Conservation (phyloP, 108 stramenopile genomes). For the Seminavis robusta region DNA sequence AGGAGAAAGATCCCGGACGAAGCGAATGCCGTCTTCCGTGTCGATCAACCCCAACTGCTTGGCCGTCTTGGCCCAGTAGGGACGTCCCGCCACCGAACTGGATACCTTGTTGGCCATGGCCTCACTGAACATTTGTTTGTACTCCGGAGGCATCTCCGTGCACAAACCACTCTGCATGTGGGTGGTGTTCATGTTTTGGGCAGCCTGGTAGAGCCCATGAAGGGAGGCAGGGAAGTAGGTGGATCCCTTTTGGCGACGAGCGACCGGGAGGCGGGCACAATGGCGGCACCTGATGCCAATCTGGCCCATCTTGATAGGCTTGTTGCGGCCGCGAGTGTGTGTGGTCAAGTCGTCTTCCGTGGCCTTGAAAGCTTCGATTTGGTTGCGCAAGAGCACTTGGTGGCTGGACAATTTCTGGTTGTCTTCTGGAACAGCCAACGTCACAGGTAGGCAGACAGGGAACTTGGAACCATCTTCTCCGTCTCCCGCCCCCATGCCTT, state of each 20-base stretch:
- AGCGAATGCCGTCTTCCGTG: slow-evolving; percentile 51
- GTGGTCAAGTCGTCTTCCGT: slow-evolving; percentile 13
- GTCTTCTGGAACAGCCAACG: slow-evolving; percentile 6
- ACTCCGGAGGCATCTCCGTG: slow-evolving; percentile 47
- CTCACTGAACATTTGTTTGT: slow-evolving; percentile 47
- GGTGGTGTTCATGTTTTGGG: slow-evolving; percentile 80
- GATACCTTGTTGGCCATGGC: slow-evolving; percentile 17
- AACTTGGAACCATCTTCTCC: too few species aligned
- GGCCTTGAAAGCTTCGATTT: slow-evolving; percentile 15
- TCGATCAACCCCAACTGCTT: slow-evolving; percentile 65
- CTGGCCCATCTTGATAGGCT: slow-evolving; percentile 48
- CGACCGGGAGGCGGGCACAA: slow-evolving; percentile 55
- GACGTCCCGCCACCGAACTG: slow-evolving; percentile 54
- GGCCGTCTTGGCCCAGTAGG: slow-evolving; percentile 71
- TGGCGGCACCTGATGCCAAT: slow-evolving; percentile 77
- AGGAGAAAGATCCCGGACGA: slow-evolving; percentile 12
- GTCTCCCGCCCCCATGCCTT: too few species aligned
- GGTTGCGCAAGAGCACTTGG: slow-evolving; percentile 3
- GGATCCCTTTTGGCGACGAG: slow-evolving; percentile 61
- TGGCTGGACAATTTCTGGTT: background rate
- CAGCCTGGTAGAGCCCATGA: slow-evolving; percentile 77
- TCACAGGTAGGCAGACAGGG: background rate
- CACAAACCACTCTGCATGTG: slow-evolving; percentile 68
- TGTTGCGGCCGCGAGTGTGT: slow-evolving; percentile 42
- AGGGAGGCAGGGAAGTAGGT: slow-evolving; percentile 72